These are phyloP conservation scores for Neoscytalidium dimidiatum DNA, from an alignment of 2,329 filamentous ascomycete species.

Conservation along the genomic window DNA sequence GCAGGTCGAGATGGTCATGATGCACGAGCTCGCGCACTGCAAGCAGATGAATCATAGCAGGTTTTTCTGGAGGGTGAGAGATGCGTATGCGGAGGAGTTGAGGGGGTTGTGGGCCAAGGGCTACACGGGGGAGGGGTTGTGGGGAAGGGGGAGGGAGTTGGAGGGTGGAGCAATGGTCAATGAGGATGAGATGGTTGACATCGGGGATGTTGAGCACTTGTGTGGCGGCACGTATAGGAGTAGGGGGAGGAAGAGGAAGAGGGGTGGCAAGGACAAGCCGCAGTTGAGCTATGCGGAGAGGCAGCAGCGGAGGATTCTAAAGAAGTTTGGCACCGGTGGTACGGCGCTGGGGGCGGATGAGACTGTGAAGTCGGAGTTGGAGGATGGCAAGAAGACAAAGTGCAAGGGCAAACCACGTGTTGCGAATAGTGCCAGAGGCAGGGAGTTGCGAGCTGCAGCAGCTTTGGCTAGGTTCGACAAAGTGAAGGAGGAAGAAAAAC, in stretches of 20 bases:
- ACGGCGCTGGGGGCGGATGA: conserved; percentile 70
- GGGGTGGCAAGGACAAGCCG: conserved; percentile 33
- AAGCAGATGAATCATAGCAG: conserved; percentile 89
- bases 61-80: conserved; percentile 78
- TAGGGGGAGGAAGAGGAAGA: conserved; percentile 32
- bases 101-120: conserved; percentile 66
- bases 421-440: conserved; percentile 70
- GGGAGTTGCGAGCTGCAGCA: conserved; percentile 75
- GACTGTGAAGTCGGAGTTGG: conserved; percentile 63
- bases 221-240: conserved; percentile 76
- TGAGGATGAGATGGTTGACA: conserved; percentile 64
- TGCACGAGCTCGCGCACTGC: conserved; percentile 87
- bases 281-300: conserved; percentile 68
- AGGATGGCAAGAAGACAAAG: conserved; percentile 62
- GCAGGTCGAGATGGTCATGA: conserved; percentile 93
- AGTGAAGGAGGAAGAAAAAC: conserved; percentile 48
- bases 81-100: conserved; percentile 72
- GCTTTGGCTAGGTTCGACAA: conserved; percentile 71
- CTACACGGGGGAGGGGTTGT: conserved; percentile 81
- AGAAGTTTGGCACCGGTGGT: conserved; percentile 75
- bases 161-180: conserved; percentile 52
- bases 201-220: conserved; percentile 65
- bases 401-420: conserved; percentile 66
- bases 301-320: conserved; percentile 70
- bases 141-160: conserved; percentile 71